Conservation (phyloP, 306 rosid species). For the Corylus americana region DNA sequence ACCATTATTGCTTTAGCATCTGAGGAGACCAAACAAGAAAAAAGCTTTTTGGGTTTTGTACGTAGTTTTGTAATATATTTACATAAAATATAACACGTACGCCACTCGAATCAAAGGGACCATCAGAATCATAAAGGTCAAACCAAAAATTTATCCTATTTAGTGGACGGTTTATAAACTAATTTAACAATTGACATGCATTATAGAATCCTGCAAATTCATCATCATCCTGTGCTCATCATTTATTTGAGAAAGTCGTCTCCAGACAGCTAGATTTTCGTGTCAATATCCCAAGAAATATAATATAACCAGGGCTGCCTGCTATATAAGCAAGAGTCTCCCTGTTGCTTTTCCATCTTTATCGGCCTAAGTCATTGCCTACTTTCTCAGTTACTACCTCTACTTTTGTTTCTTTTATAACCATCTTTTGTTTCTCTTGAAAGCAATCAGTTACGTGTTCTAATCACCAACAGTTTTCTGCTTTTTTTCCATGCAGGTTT, state of each 20-base stretch:
- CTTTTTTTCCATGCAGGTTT: background rate
- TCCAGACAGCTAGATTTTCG: background rate
- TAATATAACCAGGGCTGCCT: background rate
- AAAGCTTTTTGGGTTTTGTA: too few relatives aligned
- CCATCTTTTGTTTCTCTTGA: background rate
- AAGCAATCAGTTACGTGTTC: background rate
- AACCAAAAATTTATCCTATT: too few relatives aligned
- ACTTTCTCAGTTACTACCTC: background rate
- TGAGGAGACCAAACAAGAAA: too few relatives aligned
- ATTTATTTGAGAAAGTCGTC: background rate
- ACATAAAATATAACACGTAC: too few relatives aligned
- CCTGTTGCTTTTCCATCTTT: background rate
- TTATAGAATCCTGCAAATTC: too few relatives aligned
- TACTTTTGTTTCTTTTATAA: too few relatives aligned
- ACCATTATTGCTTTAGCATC: too few relatives aligned
- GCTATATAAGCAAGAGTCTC: background rate
- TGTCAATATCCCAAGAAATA: background rate
- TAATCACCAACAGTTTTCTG: background rate
- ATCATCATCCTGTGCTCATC: too few relatives aligned
- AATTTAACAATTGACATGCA: too few relatives aligned
- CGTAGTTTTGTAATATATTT: too few relatives aligned
- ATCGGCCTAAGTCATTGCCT: background rate
- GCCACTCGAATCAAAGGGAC: too few relatives aligned
- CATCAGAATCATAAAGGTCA: background rate
- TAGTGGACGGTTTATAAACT: too few relatives aligned